phyloP scores from a whole-genome alignment of 352 stramenopile genomes.

The Globisporangium solare region DNA sequence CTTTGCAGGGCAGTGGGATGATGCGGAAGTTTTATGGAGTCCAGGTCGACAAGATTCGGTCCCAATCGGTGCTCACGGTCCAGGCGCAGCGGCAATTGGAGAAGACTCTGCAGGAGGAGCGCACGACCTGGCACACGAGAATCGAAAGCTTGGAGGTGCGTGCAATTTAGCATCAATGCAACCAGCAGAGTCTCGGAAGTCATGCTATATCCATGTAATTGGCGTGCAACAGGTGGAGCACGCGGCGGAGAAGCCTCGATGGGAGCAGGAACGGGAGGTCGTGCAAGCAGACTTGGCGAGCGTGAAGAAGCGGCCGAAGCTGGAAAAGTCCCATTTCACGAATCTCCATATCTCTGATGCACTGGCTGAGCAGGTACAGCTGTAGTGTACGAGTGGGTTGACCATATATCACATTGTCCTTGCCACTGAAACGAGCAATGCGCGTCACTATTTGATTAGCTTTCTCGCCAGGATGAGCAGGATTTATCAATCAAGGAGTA shows the following conservation, averaged over 20 bases:
- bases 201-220: not conserved
- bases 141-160: constrained; percentile 24
- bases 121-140: constrained; percentile 20
- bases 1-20: constrained; percentile 22
- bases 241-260: constrained; percentile 10
- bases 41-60: constrained; percentile 71
- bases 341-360: constrained; percentile 60
- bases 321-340: constrained; percentile 65
- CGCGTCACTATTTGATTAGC: constrained; percentile 10
- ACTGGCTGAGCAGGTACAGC: constrained; percentile 46
- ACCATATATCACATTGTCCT: too few relatives aligned
- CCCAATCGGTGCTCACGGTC: constrained; percentile 41
- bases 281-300: constrained; percentile 19
- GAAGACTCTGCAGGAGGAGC: constrained; percentile 42
- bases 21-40: constrained; percentile 84
- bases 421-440: too few relatives aligned
- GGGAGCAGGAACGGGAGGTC: constrained; percentile 25
- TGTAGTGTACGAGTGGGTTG: not conserved
- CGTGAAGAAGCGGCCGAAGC: constrained; percentile 32
- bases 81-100: constrained; percentile 48
- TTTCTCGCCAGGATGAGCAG: constrained; percentile 44
- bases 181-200: not conserved
- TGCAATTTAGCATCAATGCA: not conserved
- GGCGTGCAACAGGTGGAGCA: constrained; percentile 3
- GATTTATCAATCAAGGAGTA: constrained; percentile 58